Base-by-base conservation (phyloP, 2,329 filamentous ascomycete species). In the Aspergillus latus region DNA sequence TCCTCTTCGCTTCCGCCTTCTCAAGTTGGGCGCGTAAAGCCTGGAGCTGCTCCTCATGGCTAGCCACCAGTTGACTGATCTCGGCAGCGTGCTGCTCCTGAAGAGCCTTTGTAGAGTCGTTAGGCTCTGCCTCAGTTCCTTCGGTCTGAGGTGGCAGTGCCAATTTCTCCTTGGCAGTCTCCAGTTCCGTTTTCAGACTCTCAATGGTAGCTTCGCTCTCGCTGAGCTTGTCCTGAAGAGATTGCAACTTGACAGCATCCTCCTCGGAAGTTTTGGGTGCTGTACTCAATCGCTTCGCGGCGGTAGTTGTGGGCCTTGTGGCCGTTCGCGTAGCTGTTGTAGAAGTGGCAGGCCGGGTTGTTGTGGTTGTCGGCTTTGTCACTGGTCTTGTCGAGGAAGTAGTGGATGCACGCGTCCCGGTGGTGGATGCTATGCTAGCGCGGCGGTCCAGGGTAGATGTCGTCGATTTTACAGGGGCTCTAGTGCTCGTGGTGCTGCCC, bases 241-340 rank as follows among this genome's bases (percentile, higher is more conserved):
- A 56, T 26, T 70, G 65, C 37, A 75, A 45, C 59, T 75, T 74
- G 52, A 69, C 67, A 0, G 67, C 60, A 29, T 71, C 66, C 13
- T 68, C 68, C 9, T 65, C 59, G n/a, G 64, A 58, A 32, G 59
- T 39, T 56, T 71, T 72, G 9, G 66, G 59, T 9, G 68, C 63
- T 0, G 72, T 72, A 64, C 73, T 76, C 54, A 74, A 57, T 34
- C 74, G 65, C 60, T 72, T 76, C 53, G 68, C 72, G 2, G 49
- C 47, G 8, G 62, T 48, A 5, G 58, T 59, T n/a, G 61, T 47
- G 21, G 59, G 59, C 11, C 58, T 56, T 2, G 64, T 63, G 7
- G 54, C 49, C 11, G 64, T 61, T 9, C 65, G 58, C 9, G 62
- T 49, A n/a, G 62, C 57, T 15, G 61, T 60, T 13, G 59, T 63